A percentile compares a stretch with the other conserved stretches of the same genome.
These are phyloP conservation scores for Mimosa bimucronata DNA, from an alignment of 306 rosid genomes.

Conservation along the genomic window DNA sequence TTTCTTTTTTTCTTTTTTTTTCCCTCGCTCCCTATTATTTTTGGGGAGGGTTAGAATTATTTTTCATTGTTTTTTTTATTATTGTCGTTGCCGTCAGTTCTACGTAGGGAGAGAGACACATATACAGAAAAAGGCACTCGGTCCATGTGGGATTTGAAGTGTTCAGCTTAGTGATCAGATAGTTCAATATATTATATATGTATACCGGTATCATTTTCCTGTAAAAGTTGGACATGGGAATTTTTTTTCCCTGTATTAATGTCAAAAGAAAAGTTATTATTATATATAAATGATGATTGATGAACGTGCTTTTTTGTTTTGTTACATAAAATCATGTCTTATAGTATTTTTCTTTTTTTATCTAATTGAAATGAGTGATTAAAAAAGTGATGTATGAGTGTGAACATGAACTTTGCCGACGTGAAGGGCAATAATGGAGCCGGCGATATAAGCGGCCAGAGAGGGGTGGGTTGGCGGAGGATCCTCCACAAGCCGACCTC, in stretches of 20 bases:
- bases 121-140: slow-evolving; percentile 55
- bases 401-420: slow-evolving; percentile 23
- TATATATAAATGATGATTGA: not conserved
- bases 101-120: slow-evolving; percentile 29
- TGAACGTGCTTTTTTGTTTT: not conserved
- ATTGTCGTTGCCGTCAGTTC: slow-evolving; percentile 16
- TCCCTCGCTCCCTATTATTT: slow-evolving; percentile 29
- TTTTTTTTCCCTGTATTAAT: slow-evolving; percentile 33
- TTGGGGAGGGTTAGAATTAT: slow-evolving; percentile 45
- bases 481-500: slow-evolving; percentile 52
- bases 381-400: too few relatives aligned
- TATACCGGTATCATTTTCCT: slow-evolving; percentile 35
- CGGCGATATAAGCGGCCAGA: slow-evolving; percentile 31
- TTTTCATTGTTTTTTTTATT: not conserved
- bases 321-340: too few relatives aligned
- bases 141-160: slow-evolving; percentile 70
- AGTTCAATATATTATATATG: not conserved
- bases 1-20: not conserved
- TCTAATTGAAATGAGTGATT: too few relatives aligned
- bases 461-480: slow-evolving; percentile 44
- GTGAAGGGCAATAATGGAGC: slow-evolving; percentile 36
- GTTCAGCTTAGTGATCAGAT: slow-evolving; percentile 35
- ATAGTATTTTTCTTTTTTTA: too few relatives aligned
- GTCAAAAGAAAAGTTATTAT: slow-evolving; percentile 33
- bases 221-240: slow-evolving; percentile 28